A percentile compares a stretch with the other conserved stretches of the same genome.
These are phyloP conservation scores for Ascoidea asiatica DNA, from an alignment of 805 yeast genomes.

Conservation along the genomic window DNA sequence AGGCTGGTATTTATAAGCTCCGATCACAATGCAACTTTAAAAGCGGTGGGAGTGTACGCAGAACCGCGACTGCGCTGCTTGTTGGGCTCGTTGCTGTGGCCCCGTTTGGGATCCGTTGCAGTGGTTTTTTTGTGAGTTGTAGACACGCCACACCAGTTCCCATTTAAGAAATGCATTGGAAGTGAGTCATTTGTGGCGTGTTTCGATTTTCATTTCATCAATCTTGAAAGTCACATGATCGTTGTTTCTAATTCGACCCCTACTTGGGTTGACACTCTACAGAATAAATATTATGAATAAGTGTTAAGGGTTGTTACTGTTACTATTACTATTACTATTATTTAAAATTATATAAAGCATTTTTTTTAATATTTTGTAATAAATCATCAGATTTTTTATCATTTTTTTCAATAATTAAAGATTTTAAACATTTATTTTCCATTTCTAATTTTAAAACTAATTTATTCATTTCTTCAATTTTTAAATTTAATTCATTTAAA, in stretches of 20 bases:
- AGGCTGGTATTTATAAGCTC: neutral
- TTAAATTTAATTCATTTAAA: conserved; percentile 27
- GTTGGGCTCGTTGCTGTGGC: neutral
- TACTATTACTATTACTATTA: too few species aligned
- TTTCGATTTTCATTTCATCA: neutral
- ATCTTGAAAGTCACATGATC: neutral
- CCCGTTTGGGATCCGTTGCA: neutral
- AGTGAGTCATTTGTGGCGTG: neutral
- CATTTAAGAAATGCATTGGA: neutral
- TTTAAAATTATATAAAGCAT: conserved; percentile 2
- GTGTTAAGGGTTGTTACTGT: neutral
- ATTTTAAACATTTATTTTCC: conserved; percentile 46
- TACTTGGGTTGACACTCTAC: neutral
- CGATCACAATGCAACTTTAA: neutral
- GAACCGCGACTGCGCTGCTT: neutral
- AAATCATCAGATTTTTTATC: conserved; percentile 25
- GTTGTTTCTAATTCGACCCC: neutral
- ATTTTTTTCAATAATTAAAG: conserved; percentile 38
- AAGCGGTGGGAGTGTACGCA: neutral
- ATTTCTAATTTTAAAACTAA: conserved; percentile 41
- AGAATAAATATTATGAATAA: too few species aligned
- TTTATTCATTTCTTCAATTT: conserved; percentile 29
- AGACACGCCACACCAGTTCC: neutral
- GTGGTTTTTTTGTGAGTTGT: neutral
- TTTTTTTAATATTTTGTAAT: conserved; percentile 23